phyloP scores from a whole-genome alignment of 306 rosid species.

The Lithocarpus polystachyus region DNA sequence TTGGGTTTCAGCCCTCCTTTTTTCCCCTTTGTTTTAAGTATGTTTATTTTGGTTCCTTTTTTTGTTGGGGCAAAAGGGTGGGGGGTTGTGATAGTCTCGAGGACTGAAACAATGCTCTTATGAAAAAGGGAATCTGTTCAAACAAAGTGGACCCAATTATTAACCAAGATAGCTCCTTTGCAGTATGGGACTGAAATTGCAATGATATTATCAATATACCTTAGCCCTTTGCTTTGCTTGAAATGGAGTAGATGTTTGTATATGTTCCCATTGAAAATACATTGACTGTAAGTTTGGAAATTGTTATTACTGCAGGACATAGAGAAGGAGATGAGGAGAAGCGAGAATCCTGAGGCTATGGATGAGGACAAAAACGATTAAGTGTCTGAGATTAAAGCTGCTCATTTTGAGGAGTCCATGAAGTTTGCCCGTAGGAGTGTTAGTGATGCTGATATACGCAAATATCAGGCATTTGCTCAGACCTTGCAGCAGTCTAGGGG shows the following conservation, averaged over 20 bases:
- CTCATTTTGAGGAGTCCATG: conserved; percentile 62
- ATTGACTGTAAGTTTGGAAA: background rate
- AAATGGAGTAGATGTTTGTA: background rate
- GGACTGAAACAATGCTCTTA: too few species aligned
- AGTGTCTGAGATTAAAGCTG: conserved; percentile 50
- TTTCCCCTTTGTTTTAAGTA: background rate
- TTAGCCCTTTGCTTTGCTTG: background rate
- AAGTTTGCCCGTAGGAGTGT: conserved; percentile 59
- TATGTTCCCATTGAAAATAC: background rate
- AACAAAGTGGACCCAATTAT: background rate
- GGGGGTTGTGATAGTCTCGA: background rate
- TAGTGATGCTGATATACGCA: conserved; percentile 55
- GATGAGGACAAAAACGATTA: conserved; percentile 47
- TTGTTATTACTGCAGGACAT: conserved; percentile 37
- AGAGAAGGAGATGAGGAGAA: conserved; percentile 42
- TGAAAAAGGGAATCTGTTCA: background rate
- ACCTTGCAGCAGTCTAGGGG: conserved; percentile 60
- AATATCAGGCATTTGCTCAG: conserved; percentile 60
- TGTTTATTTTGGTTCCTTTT: background rate
- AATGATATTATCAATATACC: background rate
- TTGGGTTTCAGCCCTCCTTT: too few species aligned
- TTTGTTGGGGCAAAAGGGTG: background rate
- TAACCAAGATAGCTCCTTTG: background rate
- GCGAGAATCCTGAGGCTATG: conserved; percentile 56
- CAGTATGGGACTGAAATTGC: background rate